phyloP scores from a whole-genome alignment of 1,139 yeast genomes.

The Taphrina pruni region DNA sequence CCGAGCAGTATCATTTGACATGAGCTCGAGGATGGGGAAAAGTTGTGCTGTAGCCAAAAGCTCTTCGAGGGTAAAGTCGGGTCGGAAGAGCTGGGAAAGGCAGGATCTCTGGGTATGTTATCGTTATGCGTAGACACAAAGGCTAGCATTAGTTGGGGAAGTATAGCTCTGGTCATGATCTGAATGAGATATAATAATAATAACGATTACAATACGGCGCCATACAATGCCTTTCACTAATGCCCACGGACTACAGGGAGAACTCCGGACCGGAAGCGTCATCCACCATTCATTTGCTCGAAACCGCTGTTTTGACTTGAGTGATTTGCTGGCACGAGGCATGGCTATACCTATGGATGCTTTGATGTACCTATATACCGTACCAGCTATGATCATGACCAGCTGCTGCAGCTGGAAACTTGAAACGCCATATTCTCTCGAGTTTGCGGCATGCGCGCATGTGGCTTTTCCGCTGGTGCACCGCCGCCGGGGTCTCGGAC shows the following conservation, averaged over 20 bases:
- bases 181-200: not conserved
- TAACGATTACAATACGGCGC: not conserved
- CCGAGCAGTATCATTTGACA: conserved; percentile 7
- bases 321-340: not conserved
- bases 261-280: not conserved
- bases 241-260: no score
- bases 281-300: not conserved
- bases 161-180: no score
- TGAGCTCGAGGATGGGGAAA: not conserved
- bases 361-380: no score
- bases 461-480: not conserved
- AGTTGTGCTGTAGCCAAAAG: not conserved
- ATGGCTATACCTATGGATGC: no score
- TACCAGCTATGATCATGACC: no score
- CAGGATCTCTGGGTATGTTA: no score
- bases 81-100: no score
- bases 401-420: no score
- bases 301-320: not conserved
- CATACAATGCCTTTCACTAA: no score
- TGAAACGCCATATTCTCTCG: not conserved
- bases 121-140: no score
- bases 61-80: no score
- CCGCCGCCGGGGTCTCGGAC: not conserved
- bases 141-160: no score
- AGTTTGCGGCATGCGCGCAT: not conserved